Conservation (phyloP, 2,329 filamentous ascomycete species). For the Ophiocordyceps camponoti-rufipedis region DNA sequence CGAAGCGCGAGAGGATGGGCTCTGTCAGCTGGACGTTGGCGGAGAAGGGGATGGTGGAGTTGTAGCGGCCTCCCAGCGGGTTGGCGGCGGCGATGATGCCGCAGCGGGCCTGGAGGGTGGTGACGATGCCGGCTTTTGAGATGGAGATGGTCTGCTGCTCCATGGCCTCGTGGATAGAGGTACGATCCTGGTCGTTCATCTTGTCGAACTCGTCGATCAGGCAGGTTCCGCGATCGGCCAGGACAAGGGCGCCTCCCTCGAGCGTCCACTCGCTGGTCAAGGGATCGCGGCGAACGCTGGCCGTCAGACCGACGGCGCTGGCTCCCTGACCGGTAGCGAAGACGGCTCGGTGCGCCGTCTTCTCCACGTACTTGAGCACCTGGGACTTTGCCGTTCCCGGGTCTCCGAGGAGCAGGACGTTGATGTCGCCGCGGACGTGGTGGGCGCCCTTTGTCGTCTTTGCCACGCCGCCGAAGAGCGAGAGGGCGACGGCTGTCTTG, state of each 20-base stretch:
- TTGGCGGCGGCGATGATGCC: slow-evolving; percentile 95
- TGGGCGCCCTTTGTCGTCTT: slow-evolving; percentile 82
- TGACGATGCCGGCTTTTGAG: slow-evolving; percentile 95
- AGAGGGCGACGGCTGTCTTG: slow-evolving; percentile 90
- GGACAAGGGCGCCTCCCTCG: slow-evolving; percentile 84
- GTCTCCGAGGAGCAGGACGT: slow-evolving; percentile 87
- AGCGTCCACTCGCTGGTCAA: slow-evolving; percentile 95
- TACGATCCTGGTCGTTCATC: slow-evolving; percentile 98
- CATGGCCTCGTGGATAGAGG: slow-evolving; percentile 98
- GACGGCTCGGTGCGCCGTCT: slow-evolving; percentile 89
- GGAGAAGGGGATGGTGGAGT: slow-evolving; percentile 87
- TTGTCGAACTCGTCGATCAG: slow-evolving; percentile 99
- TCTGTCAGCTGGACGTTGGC: slow-evolving; percentile 95
- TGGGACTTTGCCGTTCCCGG: slow-evolving; percentile 97
- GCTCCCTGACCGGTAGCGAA: slow-evolving; percentile 97
- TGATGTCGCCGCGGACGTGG: slow-evolving; percentile 91
- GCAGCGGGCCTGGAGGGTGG: slow-evolving; percentile 86
- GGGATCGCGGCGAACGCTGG: slow-evolving; percentile 86
- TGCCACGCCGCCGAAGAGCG: slow-evolving; percentile 83
- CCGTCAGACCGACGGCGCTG: slow-evolving; percentile 91
- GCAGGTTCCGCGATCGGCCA: slow-evolving; percentile 87
- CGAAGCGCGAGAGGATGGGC: slow-evolving; percentile 93
- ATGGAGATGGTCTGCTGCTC: slow-evolving; percentile 99
- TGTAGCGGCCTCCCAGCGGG: slow-evolving; percentile 90
- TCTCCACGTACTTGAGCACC: slow-evolving; percentile 92